phyloP scores from a whole-genome alignment of 1,139 yeast genomes.

The Schizosaccharomyces versatilis region DNA sequence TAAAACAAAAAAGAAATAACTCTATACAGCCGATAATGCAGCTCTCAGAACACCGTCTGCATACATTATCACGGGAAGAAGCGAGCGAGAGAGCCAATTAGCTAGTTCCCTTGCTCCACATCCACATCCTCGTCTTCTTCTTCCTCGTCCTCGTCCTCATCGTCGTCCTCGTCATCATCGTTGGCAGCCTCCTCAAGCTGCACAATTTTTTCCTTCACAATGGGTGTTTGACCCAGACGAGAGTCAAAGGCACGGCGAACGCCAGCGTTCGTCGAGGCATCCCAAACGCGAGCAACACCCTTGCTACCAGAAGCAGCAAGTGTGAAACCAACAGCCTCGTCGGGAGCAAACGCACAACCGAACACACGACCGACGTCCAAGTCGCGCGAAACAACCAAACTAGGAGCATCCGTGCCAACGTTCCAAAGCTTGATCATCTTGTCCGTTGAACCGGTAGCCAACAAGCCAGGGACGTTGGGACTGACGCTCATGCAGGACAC shows the following conservation, averaged over 20 bases:
- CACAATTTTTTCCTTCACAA: not conserved
- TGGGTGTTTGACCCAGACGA: not conserved
- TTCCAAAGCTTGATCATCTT: constrained; percentile 77
- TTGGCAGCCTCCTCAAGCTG: not conserved
- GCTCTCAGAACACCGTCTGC: too few species aligned
- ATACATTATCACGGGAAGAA: too few species aligned
- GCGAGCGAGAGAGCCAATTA: too few species aligned
- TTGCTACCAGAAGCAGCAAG: constrained; percentile 73
- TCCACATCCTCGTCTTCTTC: not conserved
- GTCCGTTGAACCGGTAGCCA: constrained; percentile 79
- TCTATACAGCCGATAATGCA: too few species aligned
- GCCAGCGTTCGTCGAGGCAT: constrained; percentile 57
- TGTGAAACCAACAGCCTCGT: constrained; percentile 66
- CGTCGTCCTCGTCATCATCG: not conserved
- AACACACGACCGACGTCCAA: constrained; percentile 89
- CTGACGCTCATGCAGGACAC: constrained; percentile 64
- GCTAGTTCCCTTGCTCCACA: not conserved
- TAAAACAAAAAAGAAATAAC: too few species aligned
- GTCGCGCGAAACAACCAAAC: constrained; percentile 78
- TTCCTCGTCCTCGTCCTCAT: not conserved
- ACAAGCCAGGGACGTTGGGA: constrained; percentile 42
- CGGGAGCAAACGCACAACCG: constrained; percentile 65
- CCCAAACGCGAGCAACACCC: constrained; percentile 80
- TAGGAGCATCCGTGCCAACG: constrained; percentile 40
- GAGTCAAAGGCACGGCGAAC: constrained; percentile 32